A percentile compares a stretch with the other conserved stretches of the same genome.
These are phyloP conservation scores for Phlyctochytrium arcticum DNA, from an alignment of 192 early-diverging fungal species.

Conservation along the genomic window DNA sequence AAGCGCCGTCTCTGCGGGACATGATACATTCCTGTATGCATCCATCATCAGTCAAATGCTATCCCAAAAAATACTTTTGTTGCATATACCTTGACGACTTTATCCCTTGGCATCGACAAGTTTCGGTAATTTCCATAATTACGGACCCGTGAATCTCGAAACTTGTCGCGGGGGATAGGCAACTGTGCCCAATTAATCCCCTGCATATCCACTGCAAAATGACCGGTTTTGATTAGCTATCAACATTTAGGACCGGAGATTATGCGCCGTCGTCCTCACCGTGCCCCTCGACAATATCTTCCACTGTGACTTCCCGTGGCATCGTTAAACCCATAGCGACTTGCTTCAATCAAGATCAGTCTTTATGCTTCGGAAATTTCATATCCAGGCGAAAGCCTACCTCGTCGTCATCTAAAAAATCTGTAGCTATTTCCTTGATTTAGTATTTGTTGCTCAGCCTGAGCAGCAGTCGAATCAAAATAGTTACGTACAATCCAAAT, in stretches of 20 bases:
- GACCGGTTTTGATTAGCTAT: too few species aligned
- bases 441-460: too few species aligned
- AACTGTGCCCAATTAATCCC: slow-evolving; percentile 52
- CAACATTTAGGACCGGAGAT: too few species aligned
- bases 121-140: slow-evolving; percentile 47
- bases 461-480: too few species aligned
- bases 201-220: slow-evolving; percentile 49
- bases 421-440: too few species aligned
- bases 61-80: background rate
- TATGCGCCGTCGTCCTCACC: background rate
- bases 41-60: background rate
- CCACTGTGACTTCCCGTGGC: background rate
- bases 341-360: too few species aligned
- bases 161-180: slow-evolving; percentile 36
- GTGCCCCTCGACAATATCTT: background rate
- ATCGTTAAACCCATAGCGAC: too few species aligned
- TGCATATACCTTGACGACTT: slow-evolving; percentile 13
- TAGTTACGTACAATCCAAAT: too few species aligned
- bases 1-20: slow-evolving; percentile 26
- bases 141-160: slow-evolving; percentile 38
- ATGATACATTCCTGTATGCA: slow-evolving; percentile 18
- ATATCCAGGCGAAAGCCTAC: too few species aligned
- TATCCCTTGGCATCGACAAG: slow-evolving; percentile 13
- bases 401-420: too few species aligned
- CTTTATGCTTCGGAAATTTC: too few species aligned